Percentiles rank a stretch among this genome's conserved stretches.
Conservation (phyloP, 169 alveolate species). For the Cardiosporidium cionae region DNA sequence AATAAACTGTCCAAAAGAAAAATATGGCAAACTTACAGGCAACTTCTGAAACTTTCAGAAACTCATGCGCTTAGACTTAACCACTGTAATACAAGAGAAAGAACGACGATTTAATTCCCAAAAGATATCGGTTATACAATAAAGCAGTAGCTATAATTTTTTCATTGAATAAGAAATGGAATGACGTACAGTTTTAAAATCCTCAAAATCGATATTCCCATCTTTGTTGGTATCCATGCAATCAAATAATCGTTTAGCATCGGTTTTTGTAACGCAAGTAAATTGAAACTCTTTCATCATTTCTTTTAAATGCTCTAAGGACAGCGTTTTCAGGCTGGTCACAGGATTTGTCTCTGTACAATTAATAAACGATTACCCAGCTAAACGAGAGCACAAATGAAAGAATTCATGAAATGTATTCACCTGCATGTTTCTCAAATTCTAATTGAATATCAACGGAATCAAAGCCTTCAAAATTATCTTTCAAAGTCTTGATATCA, state of each 20-base stretch:
- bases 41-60: too few relatives aligned
- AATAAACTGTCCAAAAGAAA: too few relatives aligned
- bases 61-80: too few relatives aligned
- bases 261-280: background rate
- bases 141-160: too few relatives aligned
- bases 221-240: background rate
- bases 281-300: background rate
- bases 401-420: too few relatives aligned
- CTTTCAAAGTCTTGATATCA: slow-evolving; percentile 42
- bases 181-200: background rate
- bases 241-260: background rate
- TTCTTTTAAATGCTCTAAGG: background rate
- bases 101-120: too few relatives aligned
- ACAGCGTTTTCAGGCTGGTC: background rate
- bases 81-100: too few relatives aligned
- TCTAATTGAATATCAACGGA: slow-evolving; percentile 48
- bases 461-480: slow-evolving; percentile 44
- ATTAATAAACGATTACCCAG: too few relatives aligned
- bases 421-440: slow-evolving; percentile 47
- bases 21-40: too few relatives aligned
- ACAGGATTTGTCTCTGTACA: background rate
- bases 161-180: too few relatives aligned
- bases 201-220: background rate
- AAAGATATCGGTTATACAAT: too few relatives aligned
- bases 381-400: too few relatives aligned